phyloP scores from a whole-genome alignment of 495 filamentous ascomycete genomes.

The Penicillium maclennaniae region DNA sequence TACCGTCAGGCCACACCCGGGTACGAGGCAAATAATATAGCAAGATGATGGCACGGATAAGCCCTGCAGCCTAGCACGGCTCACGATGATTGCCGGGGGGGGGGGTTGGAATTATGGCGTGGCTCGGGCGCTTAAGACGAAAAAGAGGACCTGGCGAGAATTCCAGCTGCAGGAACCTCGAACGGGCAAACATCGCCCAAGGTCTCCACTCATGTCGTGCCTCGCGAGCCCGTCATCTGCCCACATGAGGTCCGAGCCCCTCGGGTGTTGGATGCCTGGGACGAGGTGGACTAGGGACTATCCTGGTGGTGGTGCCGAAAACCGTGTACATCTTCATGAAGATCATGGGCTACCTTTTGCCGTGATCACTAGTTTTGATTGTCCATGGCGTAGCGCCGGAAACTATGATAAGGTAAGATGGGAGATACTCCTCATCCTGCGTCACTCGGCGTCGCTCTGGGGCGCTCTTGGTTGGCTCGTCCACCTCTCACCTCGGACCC shows the following conservation, averaged over 20 bases:
- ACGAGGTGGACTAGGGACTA: neutral
- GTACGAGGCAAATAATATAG: slow-evolving; percentile 3
- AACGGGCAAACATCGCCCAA: slow-evolving; percentile 19
- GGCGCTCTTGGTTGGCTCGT: neutral
- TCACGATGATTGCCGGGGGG: slow-evolving; percentile 2
- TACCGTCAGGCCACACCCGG: slow-evolving; percentile 10
- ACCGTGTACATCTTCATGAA: neutral
- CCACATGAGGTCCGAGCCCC: slow-evolving; percentile 8
- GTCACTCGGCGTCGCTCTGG: neutral
- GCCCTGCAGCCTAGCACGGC: slow-evolving; percentile 7
- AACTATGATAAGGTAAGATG: neutral
- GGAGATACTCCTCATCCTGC: neutral
- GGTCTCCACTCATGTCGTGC: neutral
- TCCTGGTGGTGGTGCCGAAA: neutral
- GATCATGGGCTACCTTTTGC: neutral
- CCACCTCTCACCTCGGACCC: neutral
- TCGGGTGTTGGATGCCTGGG: neutral
- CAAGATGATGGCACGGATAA: slow-evolving; percentile 14
- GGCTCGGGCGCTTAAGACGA: slow-evolving; percentile 35
- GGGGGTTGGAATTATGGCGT: slow-evolving; percentile 16
- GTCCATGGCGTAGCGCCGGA: neutral
- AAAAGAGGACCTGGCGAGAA: slow-evolving; percentile 6
- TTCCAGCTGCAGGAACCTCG: slow-evolving; percentile 26
- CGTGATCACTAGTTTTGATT: neutral
- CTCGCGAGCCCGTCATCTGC: slow-evolving; percentile 20